Conservation (phyloP, 192 early-diverging fungal genomes). For the Blastocladiella britannica region DNA sequence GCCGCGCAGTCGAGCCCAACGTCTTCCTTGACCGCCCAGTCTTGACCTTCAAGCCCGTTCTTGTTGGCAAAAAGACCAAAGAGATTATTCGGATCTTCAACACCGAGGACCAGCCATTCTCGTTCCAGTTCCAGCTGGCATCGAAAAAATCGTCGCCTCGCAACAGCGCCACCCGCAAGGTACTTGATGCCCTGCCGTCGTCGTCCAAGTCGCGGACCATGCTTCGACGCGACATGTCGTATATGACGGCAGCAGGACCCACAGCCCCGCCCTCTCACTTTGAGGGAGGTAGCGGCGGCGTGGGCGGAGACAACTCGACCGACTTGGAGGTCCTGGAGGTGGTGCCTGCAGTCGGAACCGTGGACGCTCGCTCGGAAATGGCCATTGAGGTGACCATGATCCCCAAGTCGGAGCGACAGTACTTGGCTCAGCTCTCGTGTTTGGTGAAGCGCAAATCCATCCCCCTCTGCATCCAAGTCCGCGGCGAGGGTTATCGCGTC, state of each 20-base stretch:
- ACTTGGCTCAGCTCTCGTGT: conserved; percentile 37
- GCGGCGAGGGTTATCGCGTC: conserved; percentile 38
- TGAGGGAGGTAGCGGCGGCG: too few relatives aligned
- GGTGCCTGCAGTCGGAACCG: conserved; percentile 18
- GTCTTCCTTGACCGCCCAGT: conserved; percentile 25
- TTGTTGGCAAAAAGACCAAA: conserved; percentile 30
- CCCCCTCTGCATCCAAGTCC: conserved; percentile 33
- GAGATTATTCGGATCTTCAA: conserved; percentile 31
- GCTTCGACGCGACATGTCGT: too few relatives aligned
- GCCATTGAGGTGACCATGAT: conserved; percentile 26
- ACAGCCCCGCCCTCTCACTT: too few relatives aligned
- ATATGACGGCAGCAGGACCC: too few relatives aligned
- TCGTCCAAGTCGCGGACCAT: too few relatives aligned
- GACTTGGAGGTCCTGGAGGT: conserved; percentile 21
- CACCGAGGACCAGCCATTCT: conserved; percentile 26
- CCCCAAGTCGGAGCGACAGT: conserved; percentile 28
- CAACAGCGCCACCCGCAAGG: too few relatives aligned
- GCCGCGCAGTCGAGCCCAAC: conserved; percentile 31
- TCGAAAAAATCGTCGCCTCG: conserved; percentile 7
- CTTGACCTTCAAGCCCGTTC: conserved; percentile 34
- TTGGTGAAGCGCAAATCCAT: conserved; percentile 31
- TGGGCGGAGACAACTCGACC: conserved; percentile 12
- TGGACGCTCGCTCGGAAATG: conserved; percentile 20
- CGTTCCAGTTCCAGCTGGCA: conserved; percentile 28
- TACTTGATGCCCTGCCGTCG: too few relatives aligned